Evolutionary conservation across 768 basidiomycete genomes (phyloP), one percentile per base, ranked within the genome.

Genomic region (Gloeostereum incarnatum): DNA sequence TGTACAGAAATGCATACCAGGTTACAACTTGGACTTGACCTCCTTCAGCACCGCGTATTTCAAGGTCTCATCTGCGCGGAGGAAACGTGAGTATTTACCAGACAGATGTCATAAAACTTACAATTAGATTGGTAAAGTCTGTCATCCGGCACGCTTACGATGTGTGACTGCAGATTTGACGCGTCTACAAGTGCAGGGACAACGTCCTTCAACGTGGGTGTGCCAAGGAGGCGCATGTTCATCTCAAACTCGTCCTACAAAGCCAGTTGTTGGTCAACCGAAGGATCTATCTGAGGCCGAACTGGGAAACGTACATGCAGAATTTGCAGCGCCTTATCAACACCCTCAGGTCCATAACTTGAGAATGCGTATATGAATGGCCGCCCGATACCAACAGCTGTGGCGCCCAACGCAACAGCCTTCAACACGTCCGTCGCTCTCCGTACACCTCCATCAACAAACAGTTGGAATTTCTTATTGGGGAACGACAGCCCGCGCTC

Each of bases 181-280:
- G 79, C 78, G 45, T 97, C 90, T 6, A 98, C 89, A 93, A 98
- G 93, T 31, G 78, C 75, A 0, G 85, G 87, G 1, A 78, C 75
- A 40, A 98, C 63, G 23, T 97, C 89, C 38, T 69, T 71, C 31
- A 98, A 56, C 0, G 73, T 83, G 3, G 69, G 76, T 1, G 92
- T 92, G 5, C 94, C 94, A 20, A 99, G 60, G 1, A 98, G 67
- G 11, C 93, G 81, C 75, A 97, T 73, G 60, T 94, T 92, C 94
- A 98, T 97, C 66, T 93, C 89, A 49, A 99, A 90, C 58, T 99
- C 94, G 48, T 93, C 89, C 90, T 97, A 52, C 6, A 43, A 5
- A 10, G 21, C 22, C 13, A 33, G 13, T 13, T 16, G 17, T 16
- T 14, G 39, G 30, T 22, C 21, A 3, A 18, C 17, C 10, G n/a